These are phyloP conservation scores for Capsicum chinense DNA, from an alignment of 257 asterid genomes.

Conservation along the genomic window DNA sequence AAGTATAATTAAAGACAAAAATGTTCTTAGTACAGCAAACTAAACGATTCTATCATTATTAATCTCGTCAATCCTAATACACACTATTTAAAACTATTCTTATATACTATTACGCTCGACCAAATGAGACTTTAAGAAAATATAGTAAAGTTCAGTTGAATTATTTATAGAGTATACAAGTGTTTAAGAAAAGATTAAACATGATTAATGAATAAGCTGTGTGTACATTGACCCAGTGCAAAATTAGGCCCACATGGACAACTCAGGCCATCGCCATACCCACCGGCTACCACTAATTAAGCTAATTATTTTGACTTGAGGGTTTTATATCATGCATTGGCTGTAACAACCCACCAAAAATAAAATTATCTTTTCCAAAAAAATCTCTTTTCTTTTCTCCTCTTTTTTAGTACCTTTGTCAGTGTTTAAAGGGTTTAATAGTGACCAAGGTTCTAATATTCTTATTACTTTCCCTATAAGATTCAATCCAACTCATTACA, in stretches of 20 bases:
- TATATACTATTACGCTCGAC: not conserved
- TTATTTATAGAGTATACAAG: not conserved
- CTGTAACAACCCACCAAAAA: slow-evolving; percentile 6
- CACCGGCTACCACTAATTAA: not conserved
- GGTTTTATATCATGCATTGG: not conserved
- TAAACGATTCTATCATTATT: too few relatives aligned
- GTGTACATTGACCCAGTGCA: slow-evolving; percentile 4
- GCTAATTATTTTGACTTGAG: not conserved
- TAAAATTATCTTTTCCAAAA: not conserved
- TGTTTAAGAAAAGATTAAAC: not conserved
- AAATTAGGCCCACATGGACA: not conserved
- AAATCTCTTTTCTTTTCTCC: not conserved
- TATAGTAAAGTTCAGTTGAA: not conserved
- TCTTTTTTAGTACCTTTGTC: not conserved
- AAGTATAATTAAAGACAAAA: too few relatives aligned
- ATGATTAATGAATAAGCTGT: not conserved
- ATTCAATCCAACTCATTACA: not conserved
- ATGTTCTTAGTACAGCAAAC: too few relatives aligned
- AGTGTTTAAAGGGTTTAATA: slow-evolving; percentile 10
- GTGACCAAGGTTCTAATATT: slow-evolving; percentile 7
- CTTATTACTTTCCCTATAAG: not conserved
- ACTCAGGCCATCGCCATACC: not conserved
- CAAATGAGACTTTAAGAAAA: not conserved
- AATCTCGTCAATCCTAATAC: too few relatives aligned
- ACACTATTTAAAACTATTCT: too few relatives aligned